Evolutionary conservation across 345 rosid species (phyloP).

Genomic region (Bruguiera parviflora): DNA sequence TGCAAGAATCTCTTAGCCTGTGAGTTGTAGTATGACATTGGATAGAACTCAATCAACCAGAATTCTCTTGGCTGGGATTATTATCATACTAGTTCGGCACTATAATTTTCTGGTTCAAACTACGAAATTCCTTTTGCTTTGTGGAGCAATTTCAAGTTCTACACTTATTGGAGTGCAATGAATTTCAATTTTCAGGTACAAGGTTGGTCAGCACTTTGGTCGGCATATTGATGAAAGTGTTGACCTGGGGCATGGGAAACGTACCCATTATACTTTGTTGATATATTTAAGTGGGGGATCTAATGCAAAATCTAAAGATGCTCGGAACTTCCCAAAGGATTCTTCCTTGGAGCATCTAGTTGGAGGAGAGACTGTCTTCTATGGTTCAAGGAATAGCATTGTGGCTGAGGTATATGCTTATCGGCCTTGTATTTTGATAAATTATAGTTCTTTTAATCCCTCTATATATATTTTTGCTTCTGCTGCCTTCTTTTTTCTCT

Average conservation of each 20-base stretch:
- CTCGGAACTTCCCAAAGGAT: conserved; percentile 31
- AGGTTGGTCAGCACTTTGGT: conserved; percentile 82
- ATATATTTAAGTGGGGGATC: conserved; percentile 72
- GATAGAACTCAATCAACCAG: not conserved
- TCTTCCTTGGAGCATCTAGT: conserved; percentile 47
- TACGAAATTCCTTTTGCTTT: not conserved
- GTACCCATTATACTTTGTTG: conserved; percentile 74
- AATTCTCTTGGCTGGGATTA: not conserved
- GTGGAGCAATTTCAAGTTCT: not conserved
- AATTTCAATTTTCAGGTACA: conserved; percentile 50
- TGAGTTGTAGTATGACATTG: no score
- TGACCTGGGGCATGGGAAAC: conserved; percentile 64
- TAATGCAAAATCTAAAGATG: conserved; percentile 46
- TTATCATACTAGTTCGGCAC: not conserved
- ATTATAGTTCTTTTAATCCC: not conserved
- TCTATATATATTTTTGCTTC: not conserved
- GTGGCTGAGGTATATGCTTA: conserved; percentile 66
- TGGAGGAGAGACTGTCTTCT: conserved; percentile 97
- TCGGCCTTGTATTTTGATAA: no score
- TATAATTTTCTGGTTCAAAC: not conserved
- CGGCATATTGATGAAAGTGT: conserved; percentile 83
- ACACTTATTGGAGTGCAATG: not conserved
- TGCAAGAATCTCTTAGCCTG: no score
- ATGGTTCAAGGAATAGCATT: conserved; percentile 60
- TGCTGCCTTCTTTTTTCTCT: not conserved